phyloP scores from a whole-genome alignment of 495 filamentous ascomycete genomes.

The Tuber brumale region DNA sequence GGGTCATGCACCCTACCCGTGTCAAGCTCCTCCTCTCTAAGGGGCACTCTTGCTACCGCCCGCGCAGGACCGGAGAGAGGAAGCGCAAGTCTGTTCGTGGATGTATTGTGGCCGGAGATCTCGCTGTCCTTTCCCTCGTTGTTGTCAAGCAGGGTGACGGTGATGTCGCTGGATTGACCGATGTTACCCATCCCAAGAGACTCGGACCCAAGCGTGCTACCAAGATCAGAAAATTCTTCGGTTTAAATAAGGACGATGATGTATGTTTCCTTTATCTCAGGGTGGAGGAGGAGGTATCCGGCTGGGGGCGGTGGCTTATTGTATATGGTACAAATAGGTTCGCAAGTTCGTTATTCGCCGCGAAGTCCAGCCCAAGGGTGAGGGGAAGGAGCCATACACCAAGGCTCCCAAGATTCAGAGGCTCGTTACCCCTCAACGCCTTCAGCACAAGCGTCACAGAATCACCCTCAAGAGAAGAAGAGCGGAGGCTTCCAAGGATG shows the following conservation, averaged over 20 bases:
- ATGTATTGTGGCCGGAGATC: constrained; percentile 93
- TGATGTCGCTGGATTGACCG: constrained; percentile 91
- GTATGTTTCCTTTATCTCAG: constrained; percentile 60
- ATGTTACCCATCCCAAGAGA: constrained; percentile 93
- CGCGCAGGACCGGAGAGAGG: constrained; percentile 93
- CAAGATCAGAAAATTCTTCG: constrained; percentile 98
- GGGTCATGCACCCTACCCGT: constrained; percentile 96
- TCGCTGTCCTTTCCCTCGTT: constrained; percentile 83
- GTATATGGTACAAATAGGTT: constrained; percentile 51
- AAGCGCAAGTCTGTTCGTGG: constrained; percentile 97
- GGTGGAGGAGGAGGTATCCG: not conserved
- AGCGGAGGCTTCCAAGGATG: constrained; percentile 90
- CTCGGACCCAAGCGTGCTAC: constrained; percentile 98
- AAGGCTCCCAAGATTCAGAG: constrained; percentile 99
- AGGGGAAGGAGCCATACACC: constrained; percentile 96
- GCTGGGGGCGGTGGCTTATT: not conserved
- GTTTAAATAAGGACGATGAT: constrained; percentile 99
- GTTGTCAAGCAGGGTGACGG: constrained; percentile 95
- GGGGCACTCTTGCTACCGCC: constrained; percentile 95
- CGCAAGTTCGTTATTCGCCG: constrained; percentile 99
- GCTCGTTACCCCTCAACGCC: constrained; percentile 97
- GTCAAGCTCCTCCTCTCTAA: constrained; percentile 88
- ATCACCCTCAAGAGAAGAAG: constrained; percentile 95
- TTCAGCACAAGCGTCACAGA: constrained; percentile 98
- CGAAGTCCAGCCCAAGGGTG: constrained; percentile 87